These are phyloP conservation scores for Trichoderma brevicompactum DNA, from an alignment of 2,329 filamentous ascomycete species.

Conservation along the genomic window DNA sequence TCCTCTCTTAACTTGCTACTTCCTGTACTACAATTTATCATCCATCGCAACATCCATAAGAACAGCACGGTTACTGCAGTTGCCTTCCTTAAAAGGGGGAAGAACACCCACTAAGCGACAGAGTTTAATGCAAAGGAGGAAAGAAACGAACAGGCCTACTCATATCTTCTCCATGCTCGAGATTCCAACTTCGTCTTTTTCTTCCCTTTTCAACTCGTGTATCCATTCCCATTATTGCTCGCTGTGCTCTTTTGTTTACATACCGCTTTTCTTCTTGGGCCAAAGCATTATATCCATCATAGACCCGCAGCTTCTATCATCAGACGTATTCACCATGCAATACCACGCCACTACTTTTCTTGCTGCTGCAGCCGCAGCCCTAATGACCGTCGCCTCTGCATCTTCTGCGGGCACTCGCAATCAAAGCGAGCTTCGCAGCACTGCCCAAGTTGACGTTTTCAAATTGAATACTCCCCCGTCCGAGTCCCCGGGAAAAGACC, in stretches of 20 bases:
- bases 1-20: background rate
- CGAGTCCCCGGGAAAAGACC: constrained; percentile 25
- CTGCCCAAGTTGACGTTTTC: background rate
- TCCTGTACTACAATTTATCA: background rate
- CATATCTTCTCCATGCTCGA: background rate
- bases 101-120: background rate
- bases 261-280: constrained; percentile 8
- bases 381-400: constrained; percentile 29
- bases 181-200: background rate
- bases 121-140: background rate
- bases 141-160: background rate
- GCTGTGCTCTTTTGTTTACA: constrained; percentile 23
- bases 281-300: constrained; percentile 16
- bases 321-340: constrained; percentile 31
- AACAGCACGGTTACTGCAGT: too few species aligned
- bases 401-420: background rate
- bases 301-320: constrained; percentile 7
- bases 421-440: background rate
- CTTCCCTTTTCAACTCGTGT: constrained; percentile 5
- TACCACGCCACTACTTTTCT: constrained; percentile 17
- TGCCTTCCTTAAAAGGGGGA: background rate
- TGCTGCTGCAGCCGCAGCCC: constrained; percentile 27
- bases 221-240: constrained; percentile 22
- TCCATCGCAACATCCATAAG: background rate
- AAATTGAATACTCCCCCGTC: constrained; percentile 11